Conservation (phyloP, 345 rosid species). For the Rhodomyrtus tomentosa region DNA sequence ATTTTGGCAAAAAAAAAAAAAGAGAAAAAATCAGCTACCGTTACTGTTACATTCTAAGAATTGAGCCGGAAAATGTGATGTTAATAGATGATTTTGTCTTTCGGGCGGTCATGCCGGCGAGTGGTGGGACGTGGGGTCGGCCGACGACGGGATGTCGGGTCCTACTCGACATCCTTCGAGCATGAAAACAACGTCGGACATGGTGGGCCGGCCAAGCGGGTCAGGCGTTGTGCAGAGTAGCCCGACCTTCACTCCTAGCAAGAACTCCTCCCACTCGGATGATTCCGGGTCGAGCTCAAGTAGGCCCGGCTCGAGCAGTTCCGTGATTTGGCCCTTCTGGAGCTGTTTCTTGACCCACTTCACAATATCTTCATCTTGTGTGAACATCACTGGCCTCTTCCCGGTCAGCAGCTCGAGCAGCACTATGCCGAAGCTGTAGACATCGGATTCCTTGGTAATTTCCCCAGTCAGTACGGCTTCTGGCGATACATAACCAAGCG, state of each 20-base stretch:
- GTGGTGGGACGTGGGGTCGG: conserved; percentile 73
- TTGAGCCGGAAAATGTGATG: neutral
- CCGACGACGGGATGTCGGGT: conserved; percentile 72
- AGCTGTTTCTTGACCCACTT: conserved; percentile 97
- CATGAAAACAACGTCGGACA: conserved; percentile 93
- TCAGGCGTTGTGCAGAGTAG: conserved; percentile 81
- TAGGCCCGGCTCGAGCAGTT: conserved; percentile 79
- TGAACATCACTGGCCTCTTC: conserved; percentile 86
- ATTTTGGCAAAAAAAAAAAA: neutral
- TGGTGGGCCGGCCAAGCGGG: conserved; percentile 77
- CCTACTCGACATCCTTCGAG: conserved; percentile 96
- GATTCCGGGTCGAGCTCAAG: conserved; percentile 93
- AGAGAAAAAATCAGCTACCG: neutral
- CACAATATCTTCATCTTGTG: conserved; percentile 87
- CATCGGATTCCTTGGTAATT: conserved; percentile 60
- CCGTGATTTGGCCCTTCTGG: conserved; percentile 75
- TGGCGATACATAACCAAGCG: conserved; percentile 75
- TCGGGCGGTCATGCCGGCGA: conserved; percentile 45
- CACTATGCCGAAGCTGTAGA: conserved; percentile 93
- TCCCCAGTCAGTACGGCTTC: conserved; percentile 62
- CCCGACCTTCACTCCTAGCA: conserved; percentile 90
- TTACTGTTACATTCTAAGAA: neutral
- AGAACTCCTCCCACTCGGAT: conserved; percentile 97
- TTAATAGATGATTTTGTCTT: neutral
- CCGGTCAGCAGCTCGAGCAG: conserved; percentile 80